phyloP scores from a whole-genome alignment of 441 rosid species.

The Erodium texanum region DNA sequence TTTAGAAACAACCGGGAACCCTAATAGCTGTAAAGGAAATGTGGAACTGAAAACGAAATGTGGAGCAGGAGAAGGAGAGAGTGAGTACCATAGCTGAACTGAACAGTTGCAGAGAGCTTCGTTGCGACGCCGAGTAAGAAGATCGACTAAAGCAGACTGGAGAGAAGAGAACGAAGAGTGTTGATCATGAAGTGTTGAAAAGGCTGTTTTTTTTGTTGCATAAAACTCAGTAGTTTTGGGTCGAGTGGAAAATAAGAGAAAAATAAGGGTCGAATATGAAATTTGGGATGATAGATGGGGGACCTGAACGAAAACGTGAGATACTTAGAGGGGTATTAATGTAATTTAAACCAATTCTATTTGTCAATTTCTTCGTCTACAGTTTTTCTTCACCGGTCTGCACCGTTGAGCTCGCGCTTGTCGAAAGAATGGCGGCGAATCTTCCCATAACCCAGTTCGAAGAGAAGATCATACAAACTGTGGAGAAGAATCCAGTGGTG shows the following conservation, averaged over 20 bases:
- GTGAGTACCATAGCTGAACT: conserved; percentile 7
- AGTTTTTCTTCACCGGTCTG: neutral
- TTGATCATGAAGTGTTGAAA: neutral
- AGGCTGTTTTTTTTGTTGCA: too few relatives aligned
- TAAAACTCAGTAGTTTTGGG: too few relatives aligned
- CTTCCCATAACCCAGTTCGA: conserved; percentile 81
- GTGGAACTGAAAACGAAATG: neutral
- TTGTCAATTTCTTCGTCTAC: neutral
- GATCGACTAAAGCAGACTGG: neutral
- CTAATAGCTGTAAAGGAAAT: too few relatives aligned
- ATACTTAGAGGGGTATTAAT: neutral
- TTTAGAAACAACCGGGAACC: neutral
- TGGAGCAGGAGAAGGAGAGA: neutral
- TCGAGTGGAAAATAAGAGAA: too few relatives aligned
- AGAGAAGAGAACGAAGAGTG: too few relatives aligned
- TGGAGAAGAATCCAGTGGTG: conserved; percentile 62
- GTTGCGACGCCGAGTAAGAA: conserved; percentile 2
- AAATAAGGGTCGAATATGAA: neutral
- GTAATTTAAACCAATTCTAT: neutral
- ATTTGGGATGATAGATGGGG: neutral
- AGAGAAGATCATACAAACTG: conserved; percentile 60
- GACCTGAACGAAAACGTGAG: neutral
- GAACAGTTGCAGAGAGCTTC: neutral
- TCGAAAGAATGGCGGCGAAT: conserved; percentile 38
- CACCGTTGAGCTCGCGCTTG: conserved; percentile 9